These are phyloP conservation scores for Pseudozyma sp. DNA, from an alignment of 1,284 basidiomycete species.

Conservation along the genomic window DNA sequence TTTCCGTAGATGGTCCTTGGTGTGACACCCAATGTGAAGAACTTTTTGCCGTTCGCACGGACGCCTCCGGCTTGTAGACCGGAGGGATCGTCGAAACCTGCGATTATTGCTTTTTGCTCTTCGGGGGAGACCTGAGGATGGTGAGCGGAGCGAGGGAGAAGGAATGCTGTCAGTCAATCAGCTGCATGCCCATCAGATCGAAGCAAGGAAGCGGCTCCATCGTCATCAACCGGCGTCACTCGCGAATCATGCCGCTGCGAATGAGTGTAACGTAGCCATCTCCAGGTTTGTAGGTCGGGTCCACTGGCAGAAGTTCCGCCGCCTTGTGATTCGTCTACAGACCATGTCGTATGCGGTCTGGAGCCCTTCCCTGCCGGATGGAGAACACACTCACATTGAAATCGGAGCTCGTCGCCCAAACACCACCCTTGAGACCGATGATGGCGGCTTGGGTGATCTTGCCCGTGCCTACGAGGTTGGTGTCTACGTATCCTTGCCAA, in stretches of 20 bases:
- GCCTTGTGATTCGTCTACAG: no score
- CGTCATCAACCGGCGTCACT: not conserved
- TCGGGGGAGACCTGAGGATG: constrained; percentile 75
- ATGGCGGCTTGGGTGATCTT: constrained; percentile 85
- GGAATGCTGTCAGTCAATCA: not conserved
- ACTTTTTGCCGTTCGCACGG: constrained; percentile 81
- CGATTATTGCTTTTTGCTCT: constrained; percentile 80
- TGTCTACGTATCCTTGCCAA: constrained; percentile 84
- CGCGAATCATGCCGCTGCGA: no score
- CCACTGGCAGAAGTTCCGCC: no score
- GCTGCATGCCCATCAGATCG: no score
- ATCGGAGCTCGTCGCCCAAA: constrained; percentile 84
- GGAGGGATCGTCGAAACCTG: constrained; percentile 73
- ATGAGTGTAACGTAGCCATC: no score
- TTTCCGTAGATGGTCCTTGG: constrained; percentile 81
- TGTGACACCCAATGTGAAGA: constrained; percentile 78
- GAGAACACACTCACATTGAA: constrained; percentile 74
- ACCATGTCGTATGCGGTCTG: not conserved
- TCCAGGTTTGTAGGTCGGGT: no score
- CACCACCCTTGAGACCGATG: constrained; percentile 83
- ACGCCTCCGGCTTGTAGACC: constrained; percentile 74
- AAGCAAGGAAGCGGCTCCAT: not conserved
- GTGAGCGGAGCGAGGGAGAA: not conserved
- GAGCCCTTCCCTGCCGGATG: not conserved
- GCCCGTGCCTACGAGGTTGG: constrained; percentile 81